A percentile compares a stretch with the other conserved stretches of the same genome.
Evolutionary conservation across 805 yeast species (phyloP).

Genomic region (Cyberlindnera meyerae): DNA sequence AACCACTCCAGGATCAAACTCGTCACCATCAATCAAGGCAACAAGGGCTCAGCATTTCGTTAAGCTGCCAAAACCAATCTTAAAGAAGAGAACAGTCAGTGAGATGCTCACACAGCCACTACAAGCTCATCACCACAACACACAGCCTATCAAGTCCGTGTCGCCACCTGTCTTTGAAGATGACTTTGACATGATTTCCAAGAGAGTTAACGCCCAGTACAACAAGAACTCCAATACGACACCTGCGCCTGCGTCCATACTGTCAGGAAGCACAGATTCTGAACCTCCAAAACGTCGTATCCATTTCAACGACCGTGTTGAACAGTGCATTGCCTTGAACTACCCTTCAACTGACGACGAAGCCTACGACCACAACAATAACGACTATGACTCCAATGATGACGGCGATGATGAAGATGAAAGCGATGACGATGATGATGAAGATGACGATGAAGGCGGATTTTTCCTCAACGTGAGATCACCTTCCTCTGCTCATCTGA

Average conservation of each 20-base stretch:
- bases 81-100: constrained; percentile 80
- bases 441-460: constrained; percentile 64
- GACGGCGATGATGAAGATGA: constrained; percentile 27
- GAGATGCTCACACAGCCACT: constrained; percentile 68
- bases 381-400: constrained; percentile 20
- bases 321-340: constrained; percentile 79
- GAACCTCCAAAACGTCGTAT: constrained; percentile 50
- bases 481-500: constrained; percentile 30
- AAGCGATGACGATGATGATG: constrained; percentile 30
- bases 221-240: constrained; percentile 1
- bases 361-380: constrained; percentile 24
- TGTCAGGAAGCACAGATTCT: constrained; percentile 1
- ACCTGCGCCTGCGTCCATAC: background rate
- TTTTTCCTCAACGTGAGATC: constrained; percentile 55
- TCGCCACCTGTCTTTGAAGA: constrained; percentile 27
- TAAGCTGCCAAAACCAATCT: constrained; percentile 65
- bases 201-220: constrained; percentile 26
- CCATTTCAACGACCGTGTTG: constrained; percentile 91
- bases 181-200: constrained; percentile 24
- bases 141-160: constrained; percentile 7
- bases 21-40: constrained; percentile 11
- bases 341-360: constrained; percentile 21
- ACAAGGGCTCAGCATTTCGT: constrained; percentile 9
- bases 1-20: constrained; percentile 11
- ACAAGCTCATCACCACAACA: constrained; percentile 20